Evolutionary conservation across 2,329 filamentous ascomycete species (phyloP).

Genomic region (Lachnellula occidentalis): DNA sequence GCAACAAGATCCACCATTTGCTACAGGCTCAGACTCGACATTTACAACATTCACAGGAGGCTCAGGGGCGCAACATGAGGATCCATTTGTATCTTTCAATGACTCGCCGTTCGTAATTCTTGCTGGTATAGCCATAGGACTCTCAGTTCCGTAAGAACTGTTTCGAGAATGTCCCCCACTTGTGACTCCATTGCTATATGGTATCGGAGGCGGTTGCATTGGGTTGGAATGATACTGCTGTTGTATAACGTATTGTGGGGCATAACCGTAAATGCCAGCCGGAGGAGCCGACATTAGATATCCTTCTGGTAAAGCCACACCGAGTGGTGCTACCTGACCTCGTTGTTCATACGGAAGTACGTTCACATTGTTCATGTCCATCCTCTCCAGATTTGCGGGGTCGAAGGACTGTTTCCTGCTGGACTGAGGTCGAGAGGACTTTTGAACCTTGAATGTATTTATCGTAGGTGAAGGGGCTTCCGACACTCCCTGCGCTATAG

Average conservation of each 20-base stretch:
- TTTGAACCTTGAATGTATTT: constrained; percentile 27
- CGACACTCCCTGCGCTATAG: constrained; percentile 23
- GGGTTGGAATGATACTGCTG: constrained; percentile 17
- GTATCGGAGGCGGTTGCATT: constrained; percentile 18
- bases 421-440: constrained; percentile 18
- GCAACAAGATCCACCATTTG: constrained; percentile 12
- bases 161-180: constrained; percentile 13
- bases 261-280: constrained; percentile 18
- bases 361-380: constrained; percentile 49
- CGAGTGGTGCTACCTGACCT: constrained; percentile 21
- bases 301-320: constrained; percentile 18
- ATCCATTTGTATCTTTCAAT: constrained; percentile 11
- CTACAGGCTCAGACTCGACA: not conserved
- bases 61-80: constrained; percentile 12
- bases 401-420: constrained; percentile 46
- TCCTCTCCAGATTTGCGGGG: constrained; percentile 42
- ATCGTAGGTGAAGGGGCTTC: constrained; percentile 36
- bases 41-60: not conserved
- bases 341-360: constrained; percentile 35
- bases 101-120: constrained; percentile 12
- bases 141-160: constrained; percentile 21
- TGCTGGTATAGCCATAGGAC: constrained; percentile 18
- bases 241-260: constrained; percentile 23
- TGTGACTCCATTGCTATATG: constrained; percentile 16
- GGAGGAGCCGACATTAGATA: constrained; percentile 16